A percentile compares a stretch with the other conserved stretches of the same genome.
Conservation (phyloP, 2,329 filamentous ascomycete genomes). For the Raffaelea albimanens region DNA sequence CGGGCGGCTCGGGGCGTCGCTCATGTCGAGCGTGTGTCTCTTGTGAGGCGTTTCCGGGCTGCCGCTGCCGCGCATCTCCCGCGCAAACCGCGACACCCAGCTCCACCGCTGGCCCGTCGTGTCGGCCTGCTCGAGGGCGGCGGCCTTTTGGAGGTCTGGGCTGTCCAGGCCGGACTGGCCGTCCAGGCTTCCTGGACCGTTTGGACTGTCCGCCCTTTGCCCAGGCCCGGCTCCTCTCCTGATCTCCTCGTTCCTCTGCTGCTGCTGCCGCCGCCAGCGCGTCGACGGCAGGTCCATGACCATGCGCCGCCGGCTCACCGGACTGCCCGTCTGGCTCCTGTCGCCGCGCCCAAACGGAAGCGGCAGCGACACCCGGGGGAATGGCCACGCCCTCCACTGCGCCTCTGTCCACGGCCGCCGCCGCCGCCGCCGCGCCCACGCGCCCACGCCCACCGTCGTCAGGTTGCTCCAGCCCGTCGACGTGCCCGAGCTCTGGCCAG, state of each 20-base stretch:
- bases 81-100: constrained; percentile 14
- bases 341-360: no score
- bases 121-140: background rate
- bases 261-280: background rate
- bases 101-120: constrained; percentile 8
- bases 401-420: background rate
- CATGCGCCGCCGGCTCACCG: background rate
- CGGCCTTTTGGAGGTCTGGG: no score
- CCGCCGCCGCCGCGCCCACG: background rate
- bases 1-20: background rate
- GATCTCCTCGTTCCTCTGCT: background rate
- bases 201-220: background rate
- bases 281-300: background rate
- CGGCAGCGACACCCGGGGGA: no score
- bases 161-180: background rate
- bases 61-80: constrained; percentile 6
- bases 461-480: background rate
- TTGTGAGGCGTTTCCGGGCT: no score
- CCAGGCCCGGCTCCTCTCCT: background rate
- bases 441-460: background rate
- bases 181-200: background rate
- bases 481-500: background rate
- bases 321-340: no score
- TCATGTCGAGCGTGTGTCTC: constrained; percentile 1
- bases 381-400: no score